Evolutionary conservation across 2,329 filamentous ascomycete species (phyloP), one percentile per base, ranked within the genome.

Genomic region (Fusarium xylarioides): DNA sequence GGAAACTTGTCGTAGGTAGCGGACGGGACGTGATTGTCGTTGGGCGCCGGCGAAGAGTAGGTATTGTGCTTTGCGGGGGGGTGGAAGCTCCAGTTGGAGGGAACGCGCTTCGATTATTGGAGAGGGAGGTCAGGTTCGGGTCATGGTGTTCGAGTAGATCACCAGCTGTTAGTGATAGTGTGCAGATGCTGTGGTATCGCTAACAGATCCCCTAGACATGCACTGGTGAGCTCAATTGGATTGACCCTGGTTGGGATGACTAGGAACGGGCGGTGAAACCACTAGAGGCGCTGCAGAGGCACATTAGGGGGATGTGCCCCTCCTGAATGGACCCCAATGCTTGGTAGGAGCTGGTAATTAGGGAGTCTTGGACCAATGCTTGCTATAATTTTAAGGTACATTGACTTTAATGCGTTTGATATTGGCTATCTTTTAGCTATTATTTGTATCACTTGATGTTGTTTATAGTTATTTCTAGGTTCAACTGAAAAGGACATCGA

Each of bases 41-140:
- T 78, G 74, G 76, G 76, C 76, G 76, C 69, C 52, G 68, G 71
- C 65, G 68, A 69, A 38, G 66, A 69, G 50, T 66, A 75, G 69
- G 74, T 76, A 73, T 75, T 76, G 74, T 77, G 74, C 68, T 75
- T 76, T 77, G 76, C 73, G 76, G 74, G 76, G 58, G 76, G 74
- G n/a, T 40, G 34, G 71, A 64, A 74, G 72, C 73, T 73, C 66
- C 58, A 69, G 66, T 72, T 77, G 59, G 66, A 68, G 57, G 63
- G 56, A 68, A 67, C 67, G 68, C 71, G 73, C 63, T 38, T 69
- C 58, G 73, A 74, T 76, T 73, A 74, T 74, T 75, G 71, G 76
- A 70, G 74, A 71, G 65, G 63, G 71, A 66, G 62, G 60, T 70
- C 44, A 53, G 69, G 65, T 55, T 54, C 40, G 62, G 55, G 65